Conservation (phyloP, 768 basidiomycete species). For the Mrakia hoshinonis region DNA sequence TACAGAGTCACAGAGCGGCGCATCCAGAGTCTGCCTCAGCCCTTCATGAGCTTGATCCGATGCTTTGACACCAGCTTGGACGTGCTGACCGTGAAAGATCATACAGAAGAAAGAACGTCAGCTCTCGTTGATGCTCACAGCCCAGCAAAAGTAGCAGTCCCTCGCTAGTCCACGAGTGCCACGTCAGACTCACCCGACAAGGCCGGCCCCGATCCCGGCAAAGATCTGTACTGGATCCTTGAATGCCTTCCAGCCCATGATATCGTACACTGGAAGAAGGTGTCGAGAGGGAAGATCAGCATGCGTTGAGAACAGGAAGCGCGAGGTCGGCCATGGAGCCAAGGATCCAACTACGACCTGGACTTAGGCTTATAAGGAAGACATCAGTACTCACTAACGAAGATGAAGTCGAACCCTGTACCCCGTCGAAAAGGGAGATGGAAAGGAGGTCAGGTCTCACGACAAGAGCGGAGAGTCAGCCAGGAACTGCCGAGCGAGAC, state of each 20-base stretch:
- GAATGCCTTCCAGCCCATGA: conserved; percentile 6
- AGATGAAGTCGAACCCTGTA: conserved; percentile 1
- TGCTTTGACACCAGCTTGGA: neutral
- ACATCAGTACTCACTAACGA: neutral
- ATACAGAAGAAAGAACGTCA: neutral
- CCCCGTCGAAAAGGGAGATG: too few species aligned
- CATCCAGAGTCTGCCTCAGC: neutral
- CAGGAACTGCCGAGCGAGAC: too few species aligned
- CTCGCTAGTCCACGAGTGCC: neutral
- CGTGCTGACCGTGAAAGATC: neutral
- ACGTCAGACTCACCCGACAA: neutral
- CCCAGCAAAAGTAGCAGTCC: too few species aligned
- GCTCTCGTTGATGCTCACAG: neutral
- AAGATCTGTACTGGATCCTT: conserved; percentile 10
- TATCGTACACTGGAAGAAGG: neutral
- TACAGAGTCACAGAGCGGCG: neutral
- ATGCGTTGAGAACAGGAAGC: neutral
- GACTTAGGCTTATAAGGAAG: neutral
- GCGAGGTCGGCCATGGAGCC: too few species aligned
- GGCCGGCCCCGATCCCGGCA: neutral
- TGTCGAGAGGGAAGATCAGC: neutral
- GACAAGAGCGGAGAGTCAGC: too few species aligned
- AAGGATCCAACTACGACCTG: too few species aligned
- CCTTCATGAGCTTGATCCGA: neutral
- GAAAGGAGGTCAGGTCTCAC: too few species aligned